phyloP scores from a whole-genome alignment of 2,329 filamentous ascomycete genomes.

The Grosmannia huntii region DNA sequence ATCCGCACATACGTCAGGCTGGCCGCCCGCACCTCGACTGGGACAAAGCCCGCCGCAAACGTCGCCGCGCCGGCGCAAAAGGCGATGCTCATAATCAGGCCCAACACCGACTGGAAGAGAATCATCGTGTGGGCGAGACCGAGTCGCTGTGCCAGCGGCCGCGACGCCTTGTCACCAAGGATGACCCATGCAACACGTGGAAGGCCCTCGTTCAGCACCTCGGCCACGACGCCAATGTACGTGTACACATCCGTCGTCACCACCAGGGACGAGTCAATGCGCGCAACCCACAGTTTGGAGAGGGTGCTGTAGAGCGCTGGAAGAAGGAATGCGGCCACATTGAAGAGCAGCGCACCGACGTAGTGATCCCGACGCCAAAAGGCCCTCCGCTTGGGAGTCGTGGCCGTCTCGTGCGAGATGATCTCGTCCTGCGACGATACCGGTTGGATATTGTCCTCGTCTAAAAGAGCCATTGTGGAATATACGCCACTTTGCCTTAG shows the following conservation, averaged over 20 bases:
- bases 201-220: conserved; percentile 62
- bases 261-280: conserved; percentile 49
- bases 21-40: conserved; percentile 37
- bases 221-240: conserved; percentile 53
- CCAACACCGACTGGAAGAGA: conserved; percentile 44
- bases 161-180: conserved; percentile 50
- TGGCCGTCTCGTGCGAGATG: neutral
- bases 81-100: conserved; percentile 44
- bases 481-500: neutral
- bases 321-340: conserved; percentile 47
- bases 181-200: conserved; percentile 55
- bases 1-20: conserved; percentile 55
- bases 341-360: conserved; percentile 46
- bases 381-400: neutral
- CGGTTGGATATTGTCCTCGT: neutral
- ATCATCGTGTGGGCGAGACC: conserved; percentile 50
- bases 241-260: conserved; percentile 55
- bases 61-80: conserved; percentile 40
- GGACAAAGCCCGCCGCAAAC: conserved; percentile 52
- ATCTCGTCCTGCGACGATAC: neutral
- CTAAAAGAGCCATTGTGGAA: neutral
- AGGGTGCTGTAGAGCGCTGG: conserved; percentile 56
- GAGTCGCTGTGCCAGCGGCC: conserved; percentile 36
- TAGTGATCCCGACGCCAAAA: conserved; percentile 24
- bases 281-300: conserved; percentile 58